phyloP scores from a whole-genome alignment of 2,329 filamentous ascomycete species.

The Phialophora macrospora region DNA sequence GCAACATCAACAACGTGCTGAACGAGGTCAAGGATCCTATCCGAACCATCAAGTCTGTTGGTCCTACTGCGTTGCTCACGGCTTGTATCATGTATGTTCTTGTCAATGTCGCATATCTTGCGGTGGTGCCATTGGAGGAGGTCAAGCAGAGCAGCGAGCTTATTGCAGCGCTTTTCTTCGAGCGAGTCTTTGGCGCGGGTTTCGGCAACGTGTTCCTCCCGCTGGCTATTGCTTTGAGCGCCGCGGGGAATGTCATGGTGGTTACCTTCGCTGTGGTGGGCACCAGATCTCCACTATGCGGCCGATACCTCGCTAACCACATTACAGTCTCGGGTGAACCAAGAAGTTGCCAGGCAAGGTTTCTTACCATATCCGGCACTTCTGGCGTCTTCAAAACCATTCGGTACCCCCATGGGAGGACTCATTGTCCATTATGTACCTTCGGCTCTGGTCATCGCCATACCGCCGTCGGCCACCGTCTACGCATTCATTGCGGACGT shows the following conservation, averaged over 20 bases:
- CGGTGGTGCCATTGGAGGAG: constrained; percentile 69
- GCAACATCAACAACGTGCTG: constrained; percentile 71
- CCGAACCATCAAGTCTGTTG: constrained; percentile 66
- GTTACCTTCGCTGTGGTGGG: constrained; percentile 70
- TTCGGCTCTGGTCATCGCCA: constrained; percentile 67
- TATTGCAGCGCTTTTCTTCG: constrained; percentile 70
- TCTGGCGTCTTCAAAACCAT: constrained; percentile 69
- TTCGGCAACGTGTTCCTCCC: constrained; percentile 65
- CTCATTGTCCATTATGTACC: constrained; percentile 72
- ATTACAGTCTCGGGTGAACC: constrained; percentile 67
- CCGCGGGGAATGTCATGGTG: constrained; percentile 73
- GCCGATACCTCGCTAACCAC: constrained; percentile 32
- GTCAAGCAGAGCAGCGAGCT: constrained; percentile 70
- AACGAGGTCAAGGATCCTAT: constrained; percentile 73
- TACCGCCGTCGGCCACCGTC: constrained; percentile 68
- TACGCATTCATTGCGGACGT: constrained; percentile 77
- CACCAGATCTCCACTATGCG: constrained; percentile 21
- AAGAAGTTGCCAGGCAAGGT: constrained; percentile 73
- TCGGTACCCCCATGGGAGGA: constrained; percentile 69
- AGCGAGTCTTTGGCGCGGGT: constrained; percentile 64
- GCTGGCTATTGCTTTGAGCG: constrained; percentile 69
- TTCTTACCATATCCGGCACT: constrained; percentile 67
- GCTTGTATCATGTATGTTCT: constrained; percentile 69
- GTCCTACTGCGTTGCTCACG: constrained; percentile 63
- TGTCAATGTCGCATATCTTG: constrained; percentile 67